Percentiles rank a stretch among this genome's conserved stretches.
These are phyloP conservation scores for Curvularia verruculosa DNA, from an alignment of 2,329 filamentous ascomycete species.

Conservation along the genomic window DNA sequence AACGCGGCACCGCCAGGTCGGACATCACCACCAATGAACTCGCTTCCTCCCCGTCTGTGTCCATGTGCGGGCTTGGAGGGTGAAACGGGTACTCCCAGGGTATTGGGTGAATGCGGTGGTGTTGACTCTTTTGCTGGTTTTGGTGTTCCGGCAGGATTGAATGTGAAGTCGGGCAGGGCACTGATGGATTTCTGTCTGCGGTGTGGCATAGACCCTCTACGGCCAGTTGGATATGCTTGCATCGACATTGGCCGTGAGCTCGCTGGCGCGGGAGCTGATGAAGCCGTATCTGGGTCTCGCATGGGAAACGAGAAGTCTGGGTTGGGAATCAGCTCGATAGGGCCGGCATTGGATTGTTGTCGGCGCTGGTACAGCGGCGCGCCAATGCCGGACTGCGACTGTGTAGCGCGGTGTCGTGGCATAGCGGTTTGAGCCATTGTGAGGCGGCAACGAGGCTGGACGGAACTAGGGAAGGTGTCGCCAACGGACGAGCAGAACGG, in stretches of 20 bases:
- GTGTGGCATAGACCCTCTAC: constrained; percentile 43
- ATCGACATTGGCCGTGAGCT: constrained; percentile 47
- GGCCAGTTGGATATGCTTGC: constrained; percentile 43
- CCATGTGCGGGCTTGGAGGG: constrained; percentile 62
- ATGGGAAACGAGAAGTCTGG: constrained; percentile 58
- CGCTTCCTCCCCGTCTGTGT: constrained; percentile 79
- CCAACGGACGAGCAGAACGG: constrained; percentile 28
- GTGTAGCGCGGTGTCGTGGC: constrained; percentile 50
- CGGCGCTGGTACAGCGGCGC: constrained; percentile 49
- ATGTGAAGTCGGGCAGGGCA: constrained; percentile 56
- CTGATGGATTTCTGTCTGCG: constrained; percentile 51
- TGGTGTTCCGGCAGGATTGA: constrained; percentile 54
- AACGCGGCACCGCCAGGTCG: constrained; percentile 58
- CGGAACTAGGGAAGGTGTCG: constrained; percentile 39
- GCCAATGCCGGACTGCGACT: constrained; percentile 44
- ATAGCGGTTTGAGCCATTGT: constrained; percentile 48
- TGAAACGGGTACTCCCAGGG: constrained; percentile 47
- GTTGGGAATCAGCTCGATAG: constrained; percentile 55
- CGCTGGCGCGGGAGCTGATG: constrained; percentile 41
- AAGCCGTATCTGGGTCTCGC: constrained; percentile 39
- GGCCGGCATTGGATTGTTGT: constrained; percentile 38
- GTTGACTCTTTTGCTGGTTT: constrained; percentile 38
- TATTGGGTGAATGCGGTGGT: constrained; percentile 49
- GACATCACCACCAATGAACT: constrained; percentile 79
- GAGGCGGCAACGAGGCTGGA: constrained; percentile 31